These are phyloP conservation scores for Nicotiana tomentosiformis DNA, from an alignment of 257 asterid species.

Conservation along the genomic window DNA sequence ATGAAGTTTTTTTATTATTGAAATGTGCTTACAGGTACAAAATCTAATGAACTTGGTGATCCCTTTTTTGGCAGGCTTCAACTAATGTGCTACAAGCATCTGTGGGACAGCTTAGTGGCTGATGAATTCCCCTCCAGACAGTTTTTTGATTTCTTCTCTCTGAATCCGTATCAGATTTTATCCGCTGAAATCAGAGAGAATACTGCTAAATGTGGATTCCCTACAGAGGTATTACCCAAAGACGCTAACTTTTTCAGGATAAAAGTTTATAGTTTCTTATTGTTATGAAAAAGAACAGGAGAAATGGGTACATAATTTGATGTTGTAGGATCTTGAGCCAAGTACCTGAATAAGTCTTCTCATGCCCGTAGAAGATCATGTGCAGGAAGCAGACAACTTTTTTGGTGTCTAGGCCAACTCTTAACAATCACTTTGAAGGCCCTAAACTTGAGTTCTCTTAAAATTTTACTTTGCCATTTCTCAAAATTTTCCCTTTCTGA, in stretches of 20 bases:
- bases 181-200: conserved; percentile 54
- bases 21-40: background rate
- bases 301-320: background rate
- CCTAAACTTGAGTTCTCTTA: background rate
- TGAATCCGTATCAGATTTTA: conserved; percentile 54
- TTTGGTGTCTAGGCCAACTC: background rate
- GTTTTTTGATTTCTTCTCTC: conserved; percentile 69
- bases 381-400: background rate
- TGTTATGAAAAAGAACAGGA: background rate
- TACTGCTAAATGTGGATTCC: conserved; percentile 58
- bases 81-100: conserved; percentile 82
- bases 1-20: background rate
- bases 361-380: background rate
- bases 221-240: conserved; percentile 50
- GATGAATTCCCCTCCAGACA: conserved; percentile 47
- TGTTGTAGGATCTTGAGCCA: background rate
- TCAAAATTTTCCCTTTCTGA: background rate
- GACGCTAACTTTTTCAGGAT: background rate
- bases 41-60: background rate
- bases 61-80: conserved; percentile 63
- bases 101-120: conserved; percentile 78
- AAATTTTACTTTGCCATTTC: background rate
- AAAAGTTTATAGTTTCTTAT: background rate
- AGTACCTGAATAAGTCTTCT: background rate
- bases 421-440: background rate